Base-by-base conservation (phyloP, 371 early-diverging fungal species). In the Saksenaea oblongispora region DNA sequence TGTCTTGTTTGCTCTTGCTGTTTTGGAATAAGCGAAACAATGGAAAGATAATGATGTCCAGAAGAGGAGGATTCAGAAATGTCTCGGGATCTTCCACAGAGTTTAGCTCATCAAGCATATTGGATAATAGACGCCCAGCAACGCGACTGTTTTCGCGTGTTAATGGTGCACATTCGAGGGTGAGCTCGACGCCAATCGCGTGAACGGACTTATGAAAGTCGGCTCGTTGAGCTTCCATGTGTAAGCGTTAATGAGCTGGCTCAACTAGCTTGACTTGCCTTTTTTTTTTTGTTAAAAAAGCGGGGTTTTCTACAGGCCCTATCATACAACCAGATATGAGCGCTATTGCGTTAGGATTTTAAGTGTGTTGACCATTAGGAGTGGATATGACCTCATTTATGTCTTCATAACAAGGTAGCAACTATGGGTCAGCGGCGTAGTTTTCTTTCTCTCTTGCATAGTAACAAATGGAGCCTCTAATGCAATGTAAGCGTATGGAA, bases 11-110 rank as follows among this genome's bases (percentile, higher is more conserved):
- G 55, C 14, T 28, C 56, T 22, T 22, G 56, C 34, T 47, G 9
- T 15, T 18, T 35, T 68, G 60, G 59, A 67, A 62, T 17, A 73
- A 36, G 15, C 63, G 58, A 9, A 68, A 41, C n/a, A 78, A 56
- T 10, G 75, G 73, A 56, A 63, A 61, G 35, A 60, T 53, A 36
- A 78, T 62, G 37, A 64, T 67, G 39, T 74, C 70, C 34, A 69
- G 31, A 11, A 74, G 55, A 22, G 51, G 35, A 17, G 31, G 42
- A 35, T 60, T 51, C 31, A 67, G 22, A 14, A 71, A 18, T 4
- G 22, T 34, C 15, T 51, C 54, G 27, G 58, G 37, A 27, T 67
- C 63, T 28, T 60, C 54, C 14, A 62, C 34, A 27, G 51, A 22
- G 28, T 44, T 11, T 37, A 71, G 3, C 0, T 17, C 22, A 17